A percentile compares a stretch with the other conserved stretches of the same genome.
Evolutionary conservation across 257 asterid species (phyloP).

Genomic region (Plantago elongata): DNA sequence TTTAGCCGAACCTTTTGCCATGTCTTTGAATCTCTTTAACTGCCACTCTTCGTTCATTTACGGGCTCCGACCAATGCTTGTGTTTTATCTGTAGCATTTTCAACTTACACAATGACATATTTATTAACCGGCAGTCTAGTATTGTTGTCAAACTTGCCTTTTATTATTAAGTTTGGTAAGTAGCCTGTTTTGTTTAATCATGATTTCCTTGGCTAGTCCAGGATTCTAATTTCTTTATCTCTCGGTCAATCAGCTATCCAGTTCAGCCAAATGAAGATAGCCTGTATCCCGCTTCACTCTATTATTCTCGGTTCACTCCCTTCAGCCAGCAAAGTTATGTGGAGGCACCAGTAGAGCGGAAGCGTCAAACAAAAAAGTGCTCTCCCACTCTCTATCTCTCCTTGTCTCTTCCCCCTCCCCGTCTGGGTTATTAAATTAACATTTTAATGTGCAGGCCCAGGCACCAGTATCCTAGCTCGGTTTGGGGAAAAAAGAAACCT

Average conservation of each 20-base stretch:
- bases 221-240: conserved; percentile 13
- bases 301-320: conserved; percentile 30
- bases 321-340: conserved; percentile 33
- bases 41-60: too few relatives aligned
- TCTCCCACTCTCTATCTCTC: conserved; percentile 2
- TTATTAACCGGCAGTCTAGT: background rate
- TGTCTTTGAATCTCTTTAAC: too few relatives aligned
- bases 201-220: background rate
- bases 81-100: too few relatives aligned
- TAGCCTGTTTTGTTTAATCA: background rate
- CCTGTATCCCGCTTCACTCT: conserved; percentile 32
- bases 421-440: conserved; percentile 21
- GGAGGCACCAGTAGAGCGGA: conserved; percentile 46
- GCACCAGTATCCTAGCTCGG: conserved; percentile 38
- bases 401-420: background rate
- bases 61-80: too few relatives aligned
- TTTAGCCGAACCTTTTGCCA: too few relatives aligned
- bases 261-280: conserved; percentile 39
- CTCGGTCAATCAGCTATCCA: conserved; percentile 27
- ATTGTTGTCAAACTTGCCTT: conserved; percentile 1
- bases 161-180: background rate
- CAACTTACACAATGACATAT: too few relatives aligned
- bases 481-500: conserved; percentile 44
- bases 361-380: conserved; percentile 69
- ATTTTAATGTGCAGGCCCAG: conserved; percentile 67